A percentile compares a stretch with the other conserved stretches of the same genome.
Evolutionary conservation across 2,329 filamentous ascomycete species (phyloP).

Genomic region (Capronia coronata): DNA sequence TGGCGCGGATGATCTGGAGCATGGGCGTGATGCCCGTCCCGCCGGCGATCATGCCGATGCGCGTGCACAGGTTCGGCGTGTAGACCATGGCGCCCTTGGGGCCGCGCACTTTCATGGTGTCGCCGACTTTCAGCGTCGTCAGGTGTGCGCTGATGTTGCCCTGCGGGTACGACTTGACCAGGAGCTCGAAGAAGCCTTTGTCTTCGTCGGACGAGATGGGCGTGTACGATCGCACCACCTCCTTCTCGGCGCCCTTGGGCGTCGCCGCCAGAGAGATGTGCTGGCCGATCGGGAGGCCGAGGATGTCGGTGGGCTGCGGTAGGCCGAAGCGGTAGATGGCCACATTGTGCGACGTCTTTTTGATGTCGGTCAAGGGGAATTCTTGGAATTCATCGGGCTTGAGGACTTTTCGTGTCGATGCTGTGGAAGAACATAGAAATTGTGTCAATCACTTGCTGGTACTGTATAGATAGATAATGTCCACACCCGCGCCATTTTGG

Average conservation of each 20-base stretch:
- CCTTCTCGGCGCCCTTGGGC: slow-evolving; percentile 68
- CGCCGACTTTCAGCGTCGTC: slow-evolving; percentile 71
- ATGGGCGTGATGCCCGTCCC: slow-evolving; percentile 98
- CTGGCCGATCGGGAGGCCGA: slow-evolving; percentile 95
- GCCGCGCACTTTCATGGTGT: slow-evolving; percentile 82
- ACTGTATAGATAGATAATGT: no score
- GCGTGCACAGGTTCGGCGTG: slow-evolving; percentile 89
- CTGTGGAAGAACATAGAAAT: slow-evolving; percentile 1
- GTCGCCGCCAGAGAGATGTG: slow-evolving; percentile 92
- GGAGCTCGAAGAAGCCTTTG: slow-evolving; percentile 85
- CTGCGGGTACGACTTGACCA: slow-evolving; percentile 96
- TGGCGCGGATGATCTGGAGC: slow-evolving; percentile 90
- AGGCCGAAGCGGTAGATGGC: slow-evolving; percentile 96
- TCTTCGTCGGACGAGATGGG: slow-evolving; percentile 85
- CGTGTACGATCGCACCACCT: slow-evolving; percentile 86
- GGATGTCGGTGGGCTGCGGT: slow-evolving; percentile 67
- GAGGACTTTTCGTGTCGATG: slow-evolving; percentile 73
- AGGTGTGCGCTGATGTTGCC: slow-evolving; percentile 96
- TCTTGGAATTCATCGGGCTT: slow-evolving; percentile 85
- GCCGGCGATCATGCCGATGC: slow-evolving; percentile 96
- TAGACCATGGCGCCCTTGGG: slow-evolving; percentile 99
- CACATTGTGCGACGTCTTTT: slow-evolving; percentile 92
- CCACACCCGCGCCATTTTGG: no score
- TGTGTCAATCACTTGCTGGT: no score
- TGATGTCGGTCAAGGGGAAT: slow-evolving; percentile 92